phyloP scores from a whole-genome alignment of 306 rosid genomes.

The Cucumis cinereus region DNA sequence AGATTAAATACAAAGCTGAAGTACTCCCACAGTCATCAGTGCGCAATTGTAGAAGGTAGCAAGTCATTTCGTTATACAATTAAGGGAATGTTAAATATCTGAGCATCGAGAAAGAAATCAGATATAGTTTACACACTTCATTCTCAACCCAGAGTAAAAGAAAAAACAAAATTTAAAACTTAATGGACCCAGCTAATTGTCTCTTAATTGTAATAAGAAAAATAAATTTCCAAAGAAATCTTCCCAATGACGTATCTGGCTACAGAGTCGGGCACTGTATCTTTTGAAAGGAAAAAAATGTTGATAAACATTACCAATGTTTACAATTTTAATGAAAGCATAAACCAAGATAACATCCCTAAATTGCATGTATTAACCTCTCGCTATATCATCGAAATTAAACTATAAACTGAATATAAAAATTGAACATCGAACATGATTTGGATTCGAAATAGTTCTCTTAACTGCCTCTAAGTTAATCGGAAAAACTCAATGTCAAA shows the following conservation, averaged over 20 bases:
- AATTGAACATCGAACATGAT: not conserved
- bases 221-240: not conserved
- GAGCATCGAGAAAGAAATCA: not conserved
- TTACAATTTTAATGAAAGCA: not conserved
- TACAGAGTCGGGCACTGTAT: not conserved
- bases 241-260: not conserved
- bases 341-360: not conserved
- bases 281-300: not conserved
- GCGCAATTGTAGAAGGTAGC: not conserved
- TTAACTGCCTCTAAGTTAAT: not conserved
- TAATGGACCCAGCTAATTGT: not conserved
- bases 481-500: conserved; percentile 2
- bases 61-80: not conserved
- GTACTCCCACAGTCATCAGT: not conserved
- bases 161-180: not conserved
- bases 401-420: not conserved
- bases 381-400: not conserved
- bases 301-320: not conserved
- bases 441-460: not conserved
- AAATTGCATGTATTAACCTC: not conserved
- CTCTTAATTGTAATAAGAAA: not conserved
- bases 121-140: not conserved
- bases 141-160: not conserved
- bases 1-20: not conserved
- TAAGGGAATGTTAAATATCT: not conserved